Evolutionary conservation across 257 asterid species (phyloP), one percentile per base, ranked within the genome.

Genomic region (Nicotiana paniculata): DNA sequence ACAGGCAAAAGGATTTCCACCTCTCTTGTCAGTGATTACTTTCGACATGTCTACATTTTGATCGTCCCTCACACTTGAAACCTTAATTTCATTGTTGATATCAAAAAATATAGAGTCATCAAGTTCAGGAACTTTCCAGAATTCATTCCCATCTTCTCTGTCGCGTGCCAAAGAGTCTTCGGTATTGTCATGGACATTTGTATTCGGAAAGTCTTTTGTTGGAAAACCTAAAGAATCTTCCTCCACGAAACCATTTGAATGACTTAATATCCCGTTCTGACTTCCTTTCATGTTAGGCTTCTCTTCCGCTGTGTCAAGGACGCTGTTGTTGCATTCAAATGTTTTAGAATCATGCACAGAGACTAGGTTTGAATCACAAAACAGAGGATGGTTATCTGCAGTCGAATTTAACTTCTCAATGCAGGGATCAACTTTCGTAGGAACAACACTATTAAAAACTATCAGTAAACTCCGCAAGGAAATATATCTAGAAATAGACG

Each of bases 281-380:
- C 83, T 85, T 89, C 91, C 97, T 84, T 90, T 91, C 96, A 88
- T 92, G 77, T 66, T 89, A 85, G 81, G 81, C 85, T 86, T 86
- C 86, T 72, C 84, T 83, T 90, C 91, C 79, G 88, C 84, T 77
- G 69, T 57, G 83, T 88, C 86, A 72, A 88, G 81, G 84, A 74
- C 89, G 82, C 93, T 88, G 93, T 80, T 68, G 65, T 46, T 79
- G 81, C 77, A 86, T 81, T 82, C 54, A 83, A 86, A 86, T 69
- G 80, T 82, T 87, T 84, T 74, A 85, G 79, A 77, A 68, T 85
- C 83, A 78, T 48, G 68, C 61, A 62, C 61, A 72, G 74, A 64
- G 55, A 63, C 75, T 57, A 66, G 69, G 58, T 66, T 81, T 26
- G 67, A 9, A 83, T 53, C 77, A 83, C 63, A 51, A 77, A 58